These are phyloP conservation scores for Bonia amplexicaulis DNA, from an alignment of 176 grass and related monocot species.

Conservation along the genomic window DNA sequence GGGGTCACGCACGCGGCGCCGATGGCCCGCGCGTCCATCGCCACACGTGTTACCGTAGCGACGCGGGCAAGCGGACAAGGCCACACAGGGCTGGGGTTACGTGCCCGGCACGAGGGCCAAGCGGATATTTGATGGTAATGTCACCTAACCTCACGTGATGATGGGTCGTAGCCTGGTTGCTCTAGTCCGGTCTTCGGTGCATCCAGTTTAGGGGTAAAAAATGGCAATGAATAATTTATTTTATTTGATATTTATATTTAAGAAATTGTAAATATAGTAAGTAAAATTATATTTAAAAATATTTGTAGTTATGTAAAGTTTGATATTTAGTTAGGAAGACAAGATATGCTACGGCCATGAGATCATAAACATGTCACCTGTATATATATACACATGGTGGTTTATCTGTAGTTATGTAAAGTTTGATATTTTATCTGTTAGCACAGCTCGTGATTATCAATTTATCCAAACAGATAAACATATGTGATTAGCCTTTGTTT, in stretches of 20 bases:
- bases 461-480: neutral
- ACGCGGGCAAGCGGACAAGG: neutral
- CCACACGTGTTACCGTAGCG: neutral
- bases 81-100: neutral
- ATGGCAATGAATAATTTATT: no score
- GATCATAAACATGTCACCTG: neutral
- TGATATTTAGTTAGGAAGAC: no score
- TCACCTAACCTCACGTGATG: no score
- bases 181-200: no score
- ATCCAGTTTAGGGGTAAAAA: no score
- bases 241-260: no score
- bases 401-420: no score
- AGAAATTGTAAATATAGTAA: no score
- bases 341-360: neutral
- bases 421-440: neutral
- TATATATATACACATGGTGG: neutral
- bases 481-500: no score
- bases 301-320: no score
- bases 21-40: neutral
- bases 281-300: no score
- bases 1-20: neutral
- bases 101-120: neutral
- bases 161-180: no score
- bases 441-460: neutral
- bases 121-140: neutral